phyloP scores from a whole-genome alignment of 2,329 filamentous ascomycete genomes.

The Cercospora zeae-maydis region DNA sequence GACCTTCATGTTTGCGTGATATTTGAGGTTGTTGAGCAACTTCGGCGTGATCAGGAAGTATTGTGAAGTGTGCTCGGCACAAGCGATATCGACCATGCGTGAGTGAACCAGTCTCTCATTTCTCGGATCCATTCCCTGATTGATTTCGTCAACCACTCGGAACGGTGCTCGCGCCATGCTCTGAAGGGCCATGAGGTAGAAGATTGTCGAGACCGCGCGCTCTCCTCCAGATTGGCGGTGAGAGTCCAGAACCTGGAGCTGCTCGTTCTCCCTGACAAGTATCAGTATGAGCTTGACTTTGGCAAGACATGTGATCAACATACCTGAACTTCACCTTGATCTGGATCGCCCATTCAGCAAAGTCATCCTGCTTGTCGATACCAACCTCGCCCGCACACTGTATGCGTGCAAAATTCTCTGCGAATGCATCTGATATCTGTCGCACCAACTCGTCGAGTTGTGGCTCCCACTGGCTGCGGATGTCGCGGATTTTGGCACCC shows the following conservation, averaged over 20 bases:
- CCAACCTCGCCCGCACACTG: slow-evolving; percentile 88
- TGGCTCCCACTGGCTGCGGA: slow-evolving; percentile 78
- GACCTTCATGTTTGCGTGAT: slow-evolving; percentile 87
- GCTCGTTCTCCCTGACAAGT: slow-evolving; percentile 65
- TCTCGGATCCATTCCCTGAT: slow-evolving; percentile 97
- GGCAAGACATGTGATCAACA: slow-evolving; percentile 28
- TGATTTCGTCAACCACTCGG: slow-evolving; percentile 98
- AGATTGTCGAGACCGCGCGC: slow-evolving; percentile 93
- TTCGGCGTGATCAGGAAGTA: slow-evolving; percentile 99
- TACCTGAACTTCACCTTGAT: slow-evolving; percentile 94
- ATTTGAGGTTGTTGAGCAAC: slow-evolving; percentile 77
- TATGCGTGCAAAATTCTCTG: slow-evolving; percentile 90
- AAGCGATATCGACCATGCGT: slow-evolving; percentile 97
- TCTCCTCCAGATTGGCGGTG: slow-evolving; percentile 96
- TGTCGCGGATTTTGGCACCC: slow-evolving; percentile 57
- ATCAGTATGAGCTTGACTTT: slow-evolving; percentile 16
- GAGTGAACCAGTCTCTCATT: slow-evolving; percentile 98
- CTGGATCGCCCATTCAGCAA: slow-evolving; percentile 88
- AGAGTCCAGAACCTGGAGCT: slow-evolving; percentile 77
- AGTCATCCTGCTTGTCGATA: slow-evolving; percentile 82
- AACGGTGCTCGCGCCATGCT: slow-evolving; percentile 91
- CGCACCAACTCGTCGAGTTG: slow-evolving; percentile 70
- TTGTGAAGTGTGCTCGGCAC: slow-evolving; percentile 55
- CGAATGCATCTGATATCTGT: slow-evolving; percentile 85
- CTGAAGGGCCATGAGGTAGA: slow-evolving; percentile 97